Base-by-base conservation (phyloP, 1,139 yeast species). In the Nakaseomyces nivariensis region DNA sequence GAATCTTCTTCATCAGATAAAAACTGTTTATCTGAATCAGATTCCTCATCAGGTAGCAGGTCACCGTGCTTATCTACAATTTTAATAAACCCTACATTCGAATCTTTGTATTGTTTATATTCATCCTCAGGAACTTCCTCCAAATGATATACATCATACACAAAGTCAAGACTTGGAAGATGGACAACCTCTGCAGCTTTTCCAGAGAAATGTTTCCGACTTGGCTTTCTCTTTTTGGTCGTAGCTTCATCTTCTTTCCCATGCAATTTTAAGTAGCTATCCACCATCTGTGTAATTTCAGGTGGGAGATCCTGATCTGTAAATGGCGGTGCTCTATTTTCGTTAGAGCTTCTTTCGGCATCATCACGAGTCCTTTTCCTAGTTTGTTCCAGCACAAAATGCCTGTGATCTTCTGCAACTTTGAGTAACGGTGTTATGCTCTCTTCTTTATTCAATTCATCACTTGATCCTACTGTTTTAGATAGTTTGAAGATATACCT, bases 91-190 rank as follows among this genome's bases (percentile, higher is more conserved):
- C 92, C 94, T 43, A 84, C 76, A 47, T 77, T 78, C 26, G 51
- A 49, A 17, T 76, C 67, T 43, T 65, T 64, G 47, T 71, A 63
- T 77, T 52, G 55, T 3, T 49, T 48, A 76, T 66, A 67, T 26
- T 59, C 64, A n/a, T 78, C 71, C 50, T 75, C 72, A 46, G 71
- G 71, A 1, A 76, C 73, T 51, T 70, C 69, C 55, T 80, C 79
- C 56, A 87, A 67, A 68, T 78, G 72, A 74, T 90, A 90, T 22
- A 90, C 89, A 68, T 90, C 98, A 62, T 88, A 92, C 22, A 90
- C 97, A 58, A 86, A 90, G 37, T 85, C 95, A 17, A 77, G 73
- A n/a, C 73, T 72, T 25, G 73, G 64, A 17, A 64, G 51, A 56
- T 56, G 55, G 5, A 56, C 49, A 17, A 55, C 53, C 34, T 52